Base-by-base conservation (phyloP, 768 basidiomycete species). In the Russula olivacea region DNA sequence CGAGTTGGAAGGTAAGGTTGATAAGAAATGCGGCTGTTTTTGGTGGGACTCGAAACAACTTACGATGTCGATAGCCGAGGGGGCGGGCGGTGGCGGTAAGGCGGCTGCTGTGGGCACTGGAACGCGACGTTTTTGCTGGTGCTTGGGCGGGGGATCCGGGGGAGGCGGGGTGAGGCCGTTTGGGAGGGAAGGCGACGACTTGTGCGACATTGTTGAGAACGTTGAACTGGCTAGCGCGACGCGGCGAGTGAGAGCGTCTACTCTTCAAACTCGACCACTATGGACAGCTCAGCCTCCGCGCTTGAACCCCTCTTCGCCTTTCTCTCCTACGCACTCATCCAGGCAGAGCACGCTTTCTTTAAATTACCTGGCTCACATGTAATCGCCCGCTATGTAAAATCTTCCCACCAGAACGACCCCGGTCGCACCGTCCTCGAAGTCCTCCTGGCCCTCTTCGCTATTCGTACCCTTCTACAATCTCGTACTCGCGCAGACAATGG, bases 351-450 rank as follows among this genome's bases (percentile, higher is more conserved):
- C 17, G 79, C 81, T 0, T 93, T 94, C 74, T 84, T 82, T 76
- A 83, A 80, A 64, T 74, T 93, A 17, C 91, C 91, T 9, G 91
- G 91, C 48, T 92, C 91, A 10, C 84, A 87, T 2, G 88, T 94
- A 63, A 75, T 93, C 65, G 83, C 89, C 65, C 89, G 95, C 68
- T 97, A 97, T 73, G 90, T 98, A 77, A 88, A 84, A 76, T 93
- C 91, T 32, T 95, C 92, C 0, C 95, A 99, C 74, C 90, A 91
- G 74, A 90, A 99, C 72, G 97, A 99, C 75, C 97, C 97, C 1
- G 91, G 89, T 36, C 81, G 97, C 58, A 93, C 93, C 0, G 69
- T 98, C 10, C 82, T 99, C 55, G 97, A 99, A 75, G 73, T 98
- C 23, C 84, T 96, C 55, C 83, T 99, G 40, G 72, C 94, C 58